phyloP scores from a whole-genome alignment of 306 rosid genomes.

The Glycine tomentella region DNA sequence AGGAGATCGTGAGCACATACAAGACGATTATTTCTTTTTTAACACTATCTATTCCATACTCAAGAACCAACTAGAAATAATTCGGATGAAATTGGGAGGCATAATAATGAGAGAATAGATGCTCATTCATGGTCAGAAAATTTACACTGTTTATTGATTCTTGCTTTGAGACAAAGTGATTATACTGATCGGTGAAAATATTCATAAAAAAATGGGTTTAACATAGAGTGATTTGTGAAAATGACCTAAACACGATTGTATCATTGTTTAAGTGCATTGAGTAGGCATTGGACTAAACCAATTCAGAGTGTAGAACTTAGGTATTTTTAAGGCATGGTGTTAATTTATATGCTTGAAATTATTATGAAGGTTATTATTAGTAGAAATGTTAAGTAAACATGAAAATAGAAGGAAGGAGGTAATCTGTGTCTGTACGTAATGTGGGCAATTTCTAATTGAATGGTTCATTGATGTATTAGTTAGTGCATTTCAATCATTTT shows the following conservation, averaged over 20 bases:
- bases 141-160: background rate
- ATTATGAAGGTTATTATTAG: background rate
- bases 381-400: background rate
- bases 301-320: background rate
- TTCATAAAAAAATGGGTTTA: background rate
- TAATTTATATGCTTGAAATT: background rate
- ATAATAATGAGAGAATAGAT: background rate
- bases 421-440: slow-evolving; percentile 15
- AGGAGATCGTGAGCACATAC: too few relatives aligned
- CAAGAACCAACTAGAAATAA: background rate
- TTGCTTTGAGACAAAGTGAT: background rate
- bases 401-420: background rate
- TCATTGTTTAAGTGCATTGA: background rate
- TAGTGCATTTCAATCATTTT: slow-evolving; percentile 58
- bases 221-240: background rate
- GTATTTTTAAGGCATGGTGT: background rate
- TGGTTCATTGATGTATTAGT: slow-evolving; percentile 48
- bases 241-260: background rate
- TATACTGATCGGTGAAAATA: background rate
- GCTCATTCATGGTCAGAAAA: background rate
- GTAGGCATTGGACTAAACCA: background rate
- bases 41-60: too few relatives aligned
- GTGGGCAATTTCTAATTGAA: slow-evolving; percentile 14
- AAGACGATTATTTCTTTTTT: too few relatives aligned
- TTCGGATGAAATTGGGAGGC: background rate